Conservation (phyloP, 2,329 filamentous ascomycete genomes). For the Nannizziopsis barbatae region DNA sequence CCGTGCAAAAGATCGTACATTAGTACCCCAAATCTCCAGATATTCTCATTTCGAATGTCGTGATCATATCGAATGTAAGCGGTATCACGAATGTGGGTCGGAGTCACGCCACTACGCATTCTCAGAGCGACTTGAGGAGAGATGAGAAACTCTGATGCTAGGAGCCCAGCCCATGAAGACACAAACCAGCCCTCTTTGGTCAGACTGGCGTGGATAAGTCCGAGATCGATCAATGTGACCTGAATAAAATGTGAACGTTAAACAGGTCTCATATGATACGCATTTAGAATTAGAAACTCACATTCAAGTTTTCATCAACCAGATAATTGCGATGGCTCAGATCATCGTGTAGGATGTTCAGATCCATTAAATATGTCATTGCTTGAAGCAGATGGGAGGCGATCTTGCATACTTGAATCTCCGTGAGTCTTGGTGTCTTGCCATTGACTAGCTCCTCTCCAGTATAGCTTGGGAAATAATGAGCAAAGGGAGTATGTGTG, state of each 20-base stretch:
- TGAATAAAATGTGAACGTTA: slow-evolving; percentile 8
- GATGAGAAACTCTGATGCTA: slow-evolving; percentile 22
- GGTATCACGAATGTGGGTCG: neutral
- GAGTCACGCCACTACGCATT: slow-evolving; percentile 1
- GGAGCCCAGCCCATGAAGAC: slow-evolving; percentile 7
- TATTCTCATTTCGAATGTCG: slow-evolving; percentile 16
- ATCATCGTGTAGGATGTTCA: slow-evolving; percentile 23
- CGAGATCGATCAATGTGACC: slow-evolving; percentile 23
- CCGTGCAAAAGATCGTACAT: slow-evolving; percentile 26
- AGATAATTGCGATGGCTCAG: slow-evolving; percentile 25
- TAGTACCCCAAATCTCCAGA: slow-evolving; percentile 24
- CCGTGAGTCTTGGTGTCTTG: slow-evolving; percentile 18
- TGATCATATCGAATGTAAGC: slow-evolving; percentile 6
- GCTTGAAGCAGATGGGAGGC: slow-evolving; percentile 24
- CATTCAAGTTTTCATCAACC: slow-evolving; percentile 22
- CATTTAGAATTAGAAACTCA: slow-evolving; percentile 13
- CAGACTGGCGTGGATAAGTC: slow-evolving; percentile 16
- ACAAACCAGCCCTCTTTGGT: slow-evolving; percentile 1
- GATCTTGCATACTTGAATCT: slow-evolving; percentile 23
- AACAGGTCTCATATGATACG: neutral
- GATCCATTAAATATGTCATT: slow-evolving; percentile 22
- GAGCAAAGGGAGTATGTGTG: neutral
- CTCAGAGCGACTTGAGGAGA: slow-evolving; percentile 20
- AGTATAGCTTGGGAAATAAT: slow-evolving; percentile 9
- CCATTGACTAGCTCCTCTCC: slow-evolving; percentile 6